Evolutionary conservation across 2,329 filamentous ascomycete species (phyloP), one percentile per base, ranked within the genome.

Genomic region (Aspergillus fijiensis): DNA sequence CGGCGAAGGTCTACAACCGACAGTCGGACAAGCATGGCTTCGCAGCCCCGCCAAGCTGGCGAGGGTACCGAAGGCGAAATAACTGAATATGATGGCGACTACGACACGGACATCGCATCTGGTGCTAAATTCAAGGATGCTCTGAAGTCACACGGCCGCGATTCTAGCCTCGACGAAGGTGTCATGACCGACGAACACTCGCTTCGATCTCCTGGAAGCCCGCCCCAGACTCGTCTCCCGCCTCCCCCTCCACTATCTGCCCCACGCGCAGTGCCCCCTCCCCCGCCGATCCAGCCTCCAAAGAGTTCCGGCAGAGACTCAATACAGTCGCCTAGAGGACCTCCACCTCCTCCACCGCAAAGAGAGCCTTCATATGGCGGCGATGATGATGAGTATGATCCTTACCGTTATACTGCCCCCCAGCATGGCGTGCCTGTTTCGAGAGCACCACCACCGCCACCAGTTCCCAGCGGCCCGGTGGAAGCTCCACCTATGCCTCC

Each of bases 61-160:
- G 78, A 84, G 47, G 88, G 89, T 14, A 88, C 87, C 27, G 89
- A 89, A 60, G 91, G 90, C 60, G 92, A 96, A 70, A 84, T 92
- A 35, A 96, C 92, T 0, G 94, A 97, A 71, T 98, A 98, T 71
- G 95, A 99, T 72, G 95, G 94, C 6, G 95, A 98, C 72, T 98
- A 98, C 73, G 95, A 98, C 69, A 98, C 95, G 6, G 95, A 98
- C 73, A 98, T 98, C 72, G 93, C 90, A 1, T 91, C 93, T n/a
- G 89, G 91, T 10, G 92, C 87, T n/a, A 91, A 90, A 58, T 92
- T 96, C 76, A 97, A 96, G 76, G 94, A 96, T 77, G 93, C 94
- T 0, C 77, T 98, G 62, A 96, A 94, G 74, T 81, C 91, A 9
- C 92, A 96, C 74, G 85, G 84, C 7, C 85, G 89, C 57, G 91